Conservation (phyloP, 495 filamentous ascomycete species). For the Pseudotulostoma volvatum region DNA sequence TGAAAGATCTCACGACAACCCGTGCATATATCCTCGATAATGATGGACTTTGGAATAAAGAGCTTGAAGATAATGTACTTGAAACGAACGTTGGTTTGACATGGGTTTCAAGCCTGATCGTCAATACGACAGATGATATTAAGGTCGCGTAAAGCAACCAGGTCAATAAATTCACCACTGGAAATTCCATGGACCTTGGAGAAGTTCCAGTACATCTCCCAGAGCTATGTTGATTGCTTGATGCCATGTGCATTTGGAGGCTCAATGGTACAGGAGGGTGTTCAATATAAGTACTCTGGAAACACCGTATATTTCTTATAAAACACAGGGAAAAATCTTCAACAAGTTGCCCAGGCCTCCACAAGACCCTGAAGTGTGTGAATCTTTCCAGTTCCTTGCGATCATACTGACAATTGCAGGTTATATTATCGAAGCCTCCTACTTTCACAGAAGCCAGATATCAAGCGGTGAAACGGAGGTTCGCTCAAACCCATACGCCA, state of each 20-base stretch:
- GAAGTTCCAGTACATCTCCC: background rate
- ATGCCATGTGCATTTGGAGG: background rate
- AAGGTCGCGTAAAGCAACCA: background rate
- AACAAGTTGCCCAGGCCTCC: background rate
- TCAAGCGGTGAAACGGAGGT: background rate
- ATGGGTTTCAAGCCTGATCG: background rate
- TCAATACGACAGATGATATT: background rate
- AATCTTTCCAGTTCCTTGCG: background rate
- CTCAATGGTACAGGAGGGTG: background rate
- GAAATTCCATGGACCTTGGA: background rate
- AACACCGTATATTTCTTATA: background rate
- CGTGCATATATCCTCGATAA: too few species aligned
- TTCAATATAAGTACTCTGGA: background rate
- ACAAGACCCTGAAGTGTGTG: background rate
- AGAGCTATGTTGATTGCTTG: background rate
- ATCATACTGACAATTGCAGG: background rate
- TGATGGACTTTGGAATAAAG: too few species aligned
- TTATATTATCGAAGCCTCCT: background rate
- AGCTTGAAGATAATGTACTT: background rate
- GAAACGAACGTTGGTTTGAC: background rate
- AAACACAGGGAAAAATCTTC: background rate
- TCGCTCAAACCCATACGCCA: background rate
- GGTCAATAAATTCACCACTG: background rate
- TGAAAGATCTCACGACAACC: too few species aligned
- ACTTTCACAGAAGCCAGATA: background rate